Conservation (phyloP, 768 basidiomycete genomes). For the Trametopsis cervina region DNA sequence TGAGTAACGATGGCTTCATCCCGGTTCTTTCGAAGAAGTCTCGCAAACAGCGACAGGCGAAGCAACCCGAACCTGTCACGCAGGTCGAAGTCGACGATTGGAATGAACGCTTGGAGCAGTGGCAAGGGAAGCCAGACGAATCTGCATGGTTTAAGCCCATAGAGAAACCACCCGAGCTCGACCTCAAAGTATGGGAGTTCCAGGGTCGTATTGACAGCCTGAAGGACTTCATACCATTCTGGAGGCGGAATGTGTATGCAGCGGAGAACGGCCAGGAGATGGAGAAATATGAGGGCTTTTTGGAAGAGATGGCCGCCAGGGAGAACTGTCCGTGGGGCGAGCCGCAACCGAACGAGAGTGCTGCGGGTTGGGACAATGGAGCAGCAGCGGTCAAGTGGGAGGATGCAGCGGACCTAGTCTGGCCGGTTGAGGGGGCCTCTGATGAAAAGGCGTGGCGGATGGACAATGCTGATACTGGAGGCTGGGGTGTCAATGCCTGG, state of each 20-base stretch:
- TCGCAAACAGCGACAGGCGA: not conserved
- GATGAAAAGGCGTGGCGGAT: not conserved
- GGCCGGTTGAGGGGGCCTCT: no score
- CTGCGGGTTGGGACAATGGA: not conserved
- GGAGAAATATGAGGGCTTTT: slow-evolving; percentile 38
- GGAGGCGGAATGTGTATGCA: slow-evolving; percentile 42
- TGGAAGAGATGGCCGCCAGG: slow-evolving; percentile 20
- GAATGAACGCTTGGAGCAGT: not conserved
- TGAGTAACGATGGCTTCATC: no score
- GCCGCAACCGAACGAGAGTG: not conserved
- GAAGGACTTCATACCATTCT: slow-evolving; percentile 45
- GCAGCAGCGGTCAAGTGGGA: not conserved
- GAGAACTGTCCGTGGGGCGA: slow-evolving; percentile 1
- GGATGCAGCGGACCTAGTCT: not conserved
- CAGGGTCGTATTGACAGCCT: slow-evolving; percentile 38
- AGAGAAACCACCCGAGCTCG: not conserved
- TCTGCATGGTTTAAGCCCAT: not conserved
- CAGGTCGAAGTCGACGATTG: not conserved
- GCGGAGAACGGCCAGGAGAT: slow-evolving; percentile 37
- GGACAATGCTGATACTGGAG: not conserved
- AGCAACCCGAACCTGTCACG: not conserved
- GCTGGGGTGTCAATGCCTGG: not conserved
- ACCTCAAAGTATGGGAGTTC: not conserved
- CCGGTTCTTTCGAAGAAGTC: not conserved
- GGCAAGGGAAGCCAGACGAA: not conserved